phyloP scores from a whole-genome alignment of 129 eudicot genomes.

The Flaveria ramosissima region DNA sequence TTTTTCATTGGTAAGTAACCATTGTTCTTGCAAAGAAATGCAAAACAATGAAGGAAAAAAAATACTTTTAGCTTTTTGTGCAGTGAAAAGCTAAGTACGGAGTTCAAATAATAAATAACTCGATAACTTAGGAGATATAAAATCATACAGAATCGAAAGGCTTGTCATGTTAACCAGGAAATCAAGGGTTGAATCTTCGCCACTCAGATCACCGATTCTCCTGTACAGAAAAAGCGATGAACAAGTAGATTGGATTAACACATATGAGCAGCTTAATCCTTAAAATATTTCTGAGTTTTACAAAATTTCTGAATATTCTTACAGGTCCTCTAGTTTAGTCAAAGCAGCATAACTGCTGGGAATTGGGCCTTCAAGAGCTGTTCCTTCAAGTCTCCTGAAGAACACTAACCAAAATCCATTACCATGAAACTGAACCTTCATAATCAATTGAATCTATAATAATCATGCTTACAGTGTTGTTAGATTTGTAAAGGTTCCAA shows the following conservation, averaged over 20 bases:
- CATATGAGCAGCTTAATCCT: conserved; percentile 9
- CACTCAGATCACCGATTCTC: conserved; percentile 67
- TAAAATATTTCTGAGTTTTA: conserved; percentile 9
- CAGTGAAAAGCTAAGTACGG: conserved; percentile 12
- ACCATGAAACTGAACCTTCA: conserved; percentile 4
- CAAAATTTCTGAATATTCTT: conserved; percentile 31
- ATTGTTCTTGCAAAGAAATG: conserved; percentile 16
- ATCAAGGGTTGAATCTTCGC: conserved; percentile 56
- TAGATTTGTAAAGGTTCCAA: conserved; percentile 56
- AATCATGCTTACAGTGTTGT: conserved; percentile 51
- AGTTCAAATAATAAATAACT: not conserved
- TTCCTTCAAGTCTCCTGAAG: conserved; percentile 73
- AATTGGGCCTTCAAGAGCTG: conserved; percentile 72
- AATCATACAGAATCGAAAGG: conserved; percentile 63
- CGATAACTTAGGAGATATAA: not conserved
- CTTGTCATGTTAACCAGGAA: conserved; percentile 58
- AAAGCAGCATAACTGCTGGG: conserved; percentile 58
- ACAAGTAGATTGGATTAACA: not conserved
- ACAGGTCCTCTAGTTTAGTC: conserved; percentile 71
- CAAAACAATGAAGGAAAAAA: not conserved
- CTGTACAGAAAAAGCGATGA: conserved; percentile 26
- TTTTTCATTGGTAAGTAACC: not conserved
- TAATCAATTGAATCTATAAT: not conserved
- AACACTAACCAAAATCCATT: conserved; percentile 2
- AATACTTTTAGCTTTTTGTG: not conserved